Evolutionary conservation across 768 basidiomycete species (phyloP).

Genomic region (Trametes meyenii): DNA sequence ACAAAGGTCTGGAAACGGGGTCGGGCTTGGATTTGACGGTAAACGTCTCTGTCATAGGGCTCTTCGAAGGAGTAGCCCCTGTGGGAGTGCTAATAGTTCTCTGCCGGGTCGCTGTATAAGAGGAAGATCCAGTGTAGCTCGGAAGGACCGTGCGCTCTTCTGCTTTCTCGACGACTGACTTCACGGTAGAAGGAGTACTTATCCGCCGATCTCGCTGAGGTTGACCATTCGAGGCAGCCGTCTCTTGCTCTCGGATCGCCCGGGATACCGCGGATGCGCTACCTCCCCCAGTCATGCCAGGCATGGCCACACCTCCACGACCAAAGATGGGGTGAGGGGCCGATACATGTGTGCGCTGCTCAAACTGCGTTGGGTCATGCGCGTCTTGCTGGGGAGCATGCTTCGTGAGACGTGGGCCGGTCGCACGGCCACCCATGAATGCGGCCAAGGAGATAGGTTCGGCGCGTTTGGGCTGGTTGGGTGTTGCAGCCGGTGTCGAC

Average conservation of each 20-base stretch:
- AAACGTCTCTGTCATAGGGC: conserved; percentile 2
- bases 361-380: conserved; percentile 65
- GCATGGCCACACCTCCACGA: conserved; percentile 73
- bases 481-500: neutral
- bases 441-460: conserved; percentile 73
- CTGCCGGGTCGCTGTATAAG: conserved; percentile 38
- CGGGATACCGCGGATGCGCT: conserved; percentile 14
- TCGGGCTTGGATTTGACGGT: conserved; percentile 11
- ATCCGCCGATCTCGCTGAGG: conserved; percentile 31
- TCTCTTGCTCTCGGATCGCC: conserved; percentile 19
- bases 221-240: neutral
- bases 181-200: conserved; percentile 41
- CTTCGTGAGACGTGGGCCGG: conserved; percentile 72
- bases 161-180: conserved; percentile 40
- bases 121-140: conserved; percentile 35
- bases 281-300: conserved; percentile 54
- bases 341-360: conserved; percentile 51
- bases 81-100: conserved; percentile 54
- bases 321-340: conserved; percentile 78
- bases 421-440: conserved; percentile 79
- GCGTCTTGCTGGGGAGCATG: conserved; percentile 74
- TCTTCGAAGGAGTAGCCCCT: conserved; percentile 14
- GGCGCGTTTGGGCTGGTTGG: conserved; percentile 22
- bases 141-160: conserved; percentile 39
- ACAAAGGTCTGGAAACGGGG: conserved; percentile 7